Percentiles rank a stretch among this genome's conserved stretches.
These are phyloP conservation scores for Dovyalis caffra DNA, from an alignment of 345 rosid species.

Conservation along the genomic window DNA sequence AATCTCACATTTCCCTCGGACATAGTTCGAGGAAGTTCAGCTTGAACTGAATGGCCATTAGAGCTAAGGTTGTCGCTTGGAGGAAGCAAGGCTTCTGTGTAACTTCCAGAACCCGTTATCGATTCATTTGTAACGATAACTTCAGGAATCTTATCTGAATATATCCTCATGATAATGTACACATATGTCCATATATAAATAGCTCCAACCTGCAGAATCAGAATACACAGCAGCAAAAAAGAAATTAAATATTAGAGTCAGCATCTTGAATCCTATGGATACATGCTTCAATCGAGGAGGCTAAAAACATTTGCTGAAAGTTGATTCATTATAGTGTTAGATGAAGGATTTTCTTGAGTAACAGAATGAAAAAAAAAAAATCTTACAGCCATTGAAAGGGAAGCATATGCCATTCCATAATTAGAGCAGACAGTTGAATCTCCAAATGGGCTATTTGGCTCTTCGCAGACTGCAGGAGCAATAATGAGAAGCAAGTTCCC, in stretches of 20 bases:
- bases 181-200: slow-evolving; percentile 41
- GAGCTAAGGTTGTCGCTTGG: background rate
- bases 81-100: background rate
- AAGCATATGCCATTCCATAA: slow-evolving; percentile 38
- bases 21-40: background rate
- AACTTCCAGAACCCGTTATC: background rate
- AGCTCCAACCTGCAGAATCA: slow-evolving; percentile 32
- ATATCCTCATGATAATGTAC: slow-evolving; percentile 34
- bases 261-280: too few species aligned
- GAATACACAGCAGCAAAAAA: background rate
- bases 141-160: background rate
- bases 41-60: background rate
- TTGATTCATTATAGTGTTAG: too few species aligned
- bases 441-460: slow-evolving; percentile 42
- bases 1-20: background rate
- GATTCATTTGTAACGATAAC: background rate
- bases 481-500: slow-evolving; percentile 42
- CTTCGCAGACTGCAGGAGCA: slow-evolving; percentile 40
- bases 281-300: too few species aligned
- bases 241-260: background rate
- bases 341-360: too few species aligned
- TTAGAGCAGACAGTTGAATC: slow-evolving; percentile 23
- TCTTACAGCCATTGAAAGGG: slow-evolving; percentile 49
- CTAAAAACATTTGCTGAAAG: too few species aligned
- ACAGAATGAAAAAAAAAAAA: background rate